These are phyloP conservation scores for Cladorrhinum sp. DNA, from an alignment of 2,329 filamentous ascomycete species.

Conservation along the genomic window DNA sequence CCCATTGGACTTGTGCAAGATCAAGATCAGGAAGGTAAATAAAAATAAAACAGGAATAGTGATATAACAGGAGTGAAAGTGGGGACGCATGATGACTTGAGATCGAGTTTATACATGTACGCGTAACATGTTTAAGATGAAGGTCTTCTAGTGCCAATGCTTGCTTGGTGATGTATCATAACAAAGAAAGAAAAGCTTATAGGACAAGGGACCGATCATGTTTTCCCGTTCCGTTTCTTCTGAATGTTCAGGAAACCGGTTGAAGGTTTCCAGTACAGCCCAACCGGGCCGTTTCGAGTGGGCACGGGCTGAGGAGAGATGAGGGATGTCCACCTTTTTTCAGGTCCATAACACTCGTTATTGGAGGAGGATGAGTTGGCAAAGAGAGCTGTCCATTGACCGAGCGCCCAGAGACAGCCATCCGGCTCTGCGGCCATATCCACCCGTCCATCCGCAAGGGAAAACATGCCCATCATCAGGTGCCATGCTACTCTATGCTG, in stretches of 20 bases:
- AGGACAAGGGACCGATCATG: background rate
- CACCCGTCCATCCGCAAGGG: slow-evolving; percentile 17
- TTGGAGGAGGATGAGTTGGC: slow-evolving; percentile 20
- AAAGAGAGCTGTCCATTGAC: slow-evolving; percentile 1
- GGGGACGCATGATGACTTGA: background rate
- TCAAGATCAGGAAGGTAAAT: background rate
- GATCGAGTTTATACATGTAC: slow-evolving; percentile 5
- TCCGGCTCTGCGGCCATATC: slow-evolving; percentile 19
- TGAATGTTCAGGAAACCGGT: slow-evolving; percentile 1
- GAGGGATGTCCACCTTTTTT: background rate
- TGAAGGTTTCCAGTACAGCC: slow-evolving; percentile 20
- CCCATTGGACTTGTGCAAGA: slow-evolving; percentile 2
- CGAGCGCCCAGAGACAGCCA: slow-evolving; percentile 8
- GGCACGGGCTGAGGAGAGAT: background rate
- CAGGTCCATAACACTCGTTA: slow-evolving; percentile 24
- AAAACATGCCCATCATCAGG: slow-evolving; percentile 2
- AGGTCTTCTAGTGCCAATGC: background rate
- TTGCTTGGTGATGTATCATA: slow-evolving; percentile 6
- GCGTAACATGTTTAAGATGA: slow-evolving; percentile 6
- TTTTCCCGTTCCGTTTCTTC: background rate
- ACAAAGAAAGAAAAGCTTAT: slow-evolving; percentile 5
- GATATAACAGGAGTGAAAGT: background rate
- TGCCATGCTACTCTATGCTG: slow-evolving; percentile 2
- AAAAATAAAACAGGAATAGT: slow-evolving; percentile 12
- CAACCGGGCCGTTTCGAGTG: slow-evolving; percentile 14